Evolutionary conservation across 768 basidiomycete species (phyloP).

Genomic region (Lactifluus volemus): DNA sequence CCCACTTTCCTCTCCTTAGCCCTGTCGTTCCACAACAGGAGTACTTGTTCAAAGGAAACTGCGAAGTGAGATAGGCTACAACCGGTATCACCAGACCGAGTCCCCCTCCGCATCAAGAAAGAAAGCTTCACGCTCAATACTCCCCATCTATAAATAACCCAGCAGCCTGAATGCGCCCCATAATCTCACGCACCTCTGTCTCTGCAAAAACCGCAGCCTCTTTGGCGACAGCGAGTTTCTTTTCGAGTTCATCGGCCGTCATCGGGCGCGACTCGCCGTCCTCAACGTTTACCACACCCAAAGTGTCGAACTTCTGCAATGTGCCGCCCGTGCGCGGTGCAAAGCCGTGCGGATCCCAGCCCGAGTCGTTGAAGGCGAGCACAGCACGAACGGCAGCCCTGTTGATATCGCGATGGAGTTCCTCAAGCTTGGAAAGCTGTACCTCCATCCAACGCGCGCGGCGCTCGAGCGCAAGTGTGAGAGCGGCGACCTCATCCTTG

Average conservation of each 20-base stretch:
- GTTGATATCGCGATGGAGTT: conserved; percentile 85
- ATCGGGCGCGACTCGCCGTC: conserved; percentile 39
- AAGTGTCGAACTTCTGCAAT: conserved; percentile 55
- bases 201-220: conserved; percentile 66
- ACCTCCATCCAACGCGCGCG: conserved; percentile 94
- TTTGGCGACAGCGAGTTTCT: conserved; percentile 60
- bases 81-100: background rate
- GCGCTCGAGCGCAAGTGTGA: conserved; percentile 76
- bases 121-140: conserved; percentile 1
- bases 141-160: conserved; percentile 31
- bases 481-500: conserved; percentile 73
- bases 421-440: conserved; percentile 80
- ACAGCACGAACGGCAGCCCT: conserved; percentile 78
- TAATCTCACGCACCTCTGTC: conserved; percentile 62
- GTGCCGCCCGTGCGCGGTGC: conserved; percentile 66
- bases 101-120: background rate
- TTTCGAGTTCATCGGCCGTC: conserved; percentile 66
- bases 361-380: conserved; percentile 74
- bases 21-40: background rate
- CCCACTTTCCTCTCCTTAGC: too few species aligned
- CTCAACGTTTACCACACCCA: conserved; percentile 43
- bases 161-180: conserved; percentile 55
- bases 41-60: conserved; percentile 3
- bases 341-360: conserved; percentile 67
- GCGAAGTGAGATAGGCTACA: conserved; percentile 3